Evolutionary conservation across 805 yeast species (phyloP).

Genomic region (Suhomyces sp.): DNA sequence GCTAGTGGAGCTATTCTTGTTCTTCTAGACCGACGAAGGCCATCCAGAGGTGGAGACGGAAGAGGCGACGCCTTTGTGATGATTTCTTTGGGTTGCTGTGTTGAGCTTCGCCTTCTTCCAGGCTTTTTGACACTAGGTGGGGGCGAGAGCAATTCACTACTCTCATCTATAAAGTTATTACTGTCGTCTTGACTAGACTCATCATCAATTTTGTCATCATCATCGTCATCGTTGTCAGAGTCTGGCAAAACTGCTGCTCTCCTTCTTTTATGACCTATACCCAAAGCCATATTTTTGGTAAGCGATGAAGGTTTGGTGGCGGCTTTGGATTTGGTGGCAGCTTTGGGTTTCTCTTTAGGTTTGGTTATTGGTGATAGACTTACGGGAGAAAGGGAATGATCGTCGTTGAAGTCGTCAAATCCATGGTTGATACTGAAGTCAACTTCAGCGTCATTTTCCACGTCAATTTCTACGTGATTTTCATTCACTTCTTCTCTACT

Average conservation of each 20-base stretch:
- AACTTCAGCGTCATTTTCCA: slow-evolving; percentile 3
- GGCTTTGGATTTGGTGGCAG: neutral
- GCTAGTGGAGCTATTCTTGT: slow-evolving; percentile 69
- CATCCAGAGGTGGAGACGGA: slow-evolving; percentile 46
- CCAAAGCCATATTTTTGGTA: slow-evolving; percentile 35
- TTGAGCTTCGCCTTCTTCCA: slow-evolving; percentile 12
- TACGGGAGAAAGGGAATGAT: slow-evolving; percentile 15
- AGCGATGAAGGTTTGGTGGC: slow-evolving; percentile 14
- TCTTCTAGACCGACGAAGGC: slow-evolving; percentile 63
- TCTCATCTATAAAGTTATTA: neutral
- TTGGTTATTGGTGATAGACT: slow-evolving; percentile 12
- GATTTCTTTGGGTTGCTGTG: neutral
- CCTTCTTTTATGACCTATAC: slow-evolving; percentile 10
- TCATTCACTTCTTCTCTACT: slow-evolving; percentile 6
- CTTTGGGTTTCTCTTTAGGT: neutral
- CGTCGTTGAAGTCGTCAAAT: slow-evolving; percentile 7
- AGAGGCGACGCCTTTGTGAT: slow-evolving; percentile 25
- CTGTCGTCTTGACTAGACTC: slow-evolving; percentile 25
- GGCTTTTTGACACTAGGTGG: slow-evolving; percentile 12
- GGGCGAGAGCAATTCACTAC: slow-evolving; percentile 9
- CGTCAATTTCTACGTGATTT: slow-evolving; percentile 1
- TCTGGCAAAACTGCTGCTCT: slow-evolving; percentile 11
- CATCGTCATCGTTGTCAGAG: slow-evolving; percentile 20
- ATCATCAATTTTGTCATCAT: slow-evolving; percentile 20
- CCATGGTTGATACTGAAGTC: slow-evolving; percentile 7